phyloP scores from a whole-genome alignment of 2,329 filamentous ascomycete genomes.

The Coniochaeta prunicola region DNA sequence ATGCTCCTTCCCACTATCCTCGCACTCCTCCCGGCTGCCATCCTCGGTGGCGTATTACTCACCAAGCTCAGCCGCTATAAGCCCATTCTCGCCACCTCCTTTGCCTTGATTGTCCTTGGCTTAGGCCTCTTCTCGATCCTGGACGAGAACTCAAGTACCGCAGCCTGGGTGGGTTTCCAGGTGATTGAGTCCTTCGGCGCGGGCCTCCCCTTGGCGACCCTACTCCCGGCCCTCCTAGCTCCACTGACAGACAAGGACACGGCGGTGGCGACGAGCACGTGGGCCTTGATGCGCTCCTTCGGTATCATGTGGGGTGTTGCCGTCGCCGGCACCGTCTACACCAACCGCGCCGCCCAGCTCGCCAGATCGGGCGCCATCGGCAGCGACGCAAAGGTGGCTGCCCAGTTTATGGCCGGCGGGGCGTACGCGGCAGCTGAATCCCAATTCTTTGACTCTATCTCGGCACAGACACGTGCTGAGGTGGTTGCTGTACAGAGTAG shows the following conservation, averaged over 20 bases:
- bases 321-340: constrained; percentile 34
- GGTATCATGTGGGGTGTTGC: constrained; percentile 39
- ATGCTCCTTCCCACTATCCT: constrained; percentile 14
- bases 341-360: constrained; percentile 12
- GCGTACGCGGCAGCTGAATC: constrained; percentile 18
- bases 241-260: constrained; percentile 26
- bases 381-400: constrained; percentile 7
- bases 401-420: constrained; percentile 10
- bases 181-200: constrained; percentile 29
- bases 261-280: constrained; percentile 29
- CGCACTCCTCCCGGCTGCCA: constrained; percentile 8
- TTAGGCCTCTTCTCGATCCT: constrained; percentile 29
- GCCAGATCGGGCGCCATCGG: constrained; percentile 10
- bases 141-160: constrained; percentile 24
- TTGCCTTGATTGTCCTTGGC: constrained; percentile 22
- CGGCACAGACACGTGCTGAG: constrained; percentile 7
- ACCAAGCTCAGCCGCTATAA: constrained; percentile 15
- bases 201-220: constrained; percentile 31
- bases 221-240: constrained; percentile 36
- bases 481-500: constrained; percentile 13
- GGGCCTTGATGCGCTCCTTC: constrained; percentile 37
- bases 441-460: constrained; percentile 12
- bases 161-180: constrained; percentile 34
- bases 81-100: constrained; percentile 15
- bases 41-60: constrained; percentile 14